Evolutionary conservation across 257 asterid species (phyloP).

Genomic region (Paraleonurus japonicus): DNA sequence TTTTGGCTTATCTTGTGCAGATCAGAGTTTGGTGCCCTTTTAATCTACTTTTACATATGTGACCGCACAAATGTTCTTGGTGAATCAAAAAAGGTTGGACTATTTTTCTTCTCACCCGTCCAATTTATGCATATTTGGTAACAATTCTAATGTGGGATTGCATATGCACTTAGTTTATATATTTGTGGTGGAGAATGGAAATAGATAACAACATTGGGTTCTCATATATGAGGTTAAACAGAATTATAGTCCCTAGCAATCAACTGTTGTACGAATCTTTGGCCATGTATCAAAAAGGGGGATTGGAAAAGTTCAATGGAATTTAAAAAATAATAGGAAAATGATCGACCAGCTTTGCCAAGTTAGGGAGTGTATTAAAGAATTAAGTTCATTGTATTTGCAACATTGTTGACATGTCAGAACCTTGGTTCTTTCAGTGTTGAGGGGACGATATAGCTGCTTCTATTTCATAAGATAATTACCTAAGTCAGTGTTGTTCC

Average conservation of each 20-base stretch:
- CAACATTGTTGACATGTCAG: neutral
- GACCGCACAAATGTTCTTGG: slow-evolving; percentile 89
- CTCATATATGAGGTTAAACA: neutral
- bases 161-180: neutral
- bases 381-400: neutral
- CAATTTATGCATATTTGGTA: neutral
- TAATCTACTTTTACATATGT: slow-evolving; percentile 69
- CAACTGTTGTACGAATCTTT: neutral
- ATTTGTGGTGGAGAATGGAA: neutral
- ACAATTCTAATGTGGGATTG: slow-evolving; percentile 2
- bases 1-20: slow-evolving; percentile 42
- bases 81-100: slow-evolving; percentile 77
- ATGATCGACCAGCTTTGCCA: neutral
- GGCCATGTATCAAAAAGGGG: neutral
- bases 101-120: neutral
- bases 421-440: neutral
- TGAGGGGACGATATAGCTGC: neutral
- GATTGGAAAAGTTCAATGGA: neutral
- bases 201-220: neutral
- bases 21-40: slow-evolving; percentile 83
- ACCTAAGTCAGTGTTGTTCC: neutral
- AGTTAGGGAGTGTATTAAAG: neutral
- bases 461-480: neutral
- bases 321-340: neutral
- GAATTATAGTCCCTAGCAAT: slow-evolving; percentile 9